These are phyloP conservation scores for Tolypocladium nubicola DNA, from an alignment of 2,329 filamentous ascomycete species.

Conservation along the genomic window DNA sequence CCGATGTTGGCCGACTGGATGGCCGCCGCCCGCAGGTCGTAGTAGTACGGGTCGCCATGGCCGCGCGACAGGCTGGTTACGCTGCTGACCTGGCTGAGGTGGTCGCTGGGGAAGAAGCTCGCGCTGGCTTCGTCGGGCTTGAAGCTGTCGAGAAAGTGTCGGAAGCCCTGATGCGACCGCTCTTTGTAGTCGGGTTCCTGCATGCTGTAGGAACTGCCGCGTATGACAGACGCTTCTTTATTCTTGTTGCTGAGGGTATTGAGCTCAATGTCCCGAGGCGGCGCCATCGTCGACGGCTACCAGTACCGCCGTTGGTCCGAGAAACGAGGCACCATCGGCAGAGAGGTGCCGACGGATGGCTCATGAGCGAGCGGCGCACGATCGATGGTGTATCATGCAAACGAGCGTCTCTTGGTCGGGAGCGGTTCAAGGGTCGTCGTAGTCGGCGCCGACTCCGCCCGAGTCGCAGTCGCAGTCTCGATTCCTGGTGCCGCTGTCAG, in stretches of 20 bases:
- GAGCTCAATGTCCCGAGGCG: constrained; percentile 38
- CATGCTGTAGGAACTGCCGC: constrained; percentile 40
- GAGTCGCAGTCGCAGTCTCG: not conserved
- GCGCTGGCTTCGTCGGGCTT: constrained; percentile 42
- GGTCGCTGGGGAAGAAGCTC: constrained; percentile 34
- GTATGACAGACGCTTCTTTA: constrained; percentile 46
- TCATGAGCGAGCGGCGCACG: not conserved
- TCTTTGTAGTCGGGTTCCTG: constrained; percentile 37
- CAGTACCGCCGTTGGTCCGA: not conserved
- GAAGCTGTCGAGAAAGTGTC: constrained; percentile 51
- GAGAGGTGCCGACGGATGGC: not conserved
- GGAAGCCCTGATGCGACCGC: constrained; percentile 20
- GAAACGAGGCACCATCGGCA: not conserved
- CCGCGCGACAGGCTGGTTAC: not conserved
- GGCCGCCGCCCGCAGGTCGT: constrained; percentile 46
- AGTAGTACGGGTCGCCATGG: constrained; percentile 33
- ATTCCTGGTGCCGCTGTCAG: too few relatives aligned
- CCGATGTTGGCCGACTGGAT: constrained; percentile 67
- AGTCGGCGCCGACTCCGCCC: not conserved
- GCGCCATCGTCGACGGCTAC: constrained; percentile 19
- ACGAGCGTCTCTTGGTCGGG: not conserved
- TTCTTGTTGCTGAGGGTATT: constrained; percentile 45
- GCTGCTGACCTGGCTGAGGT: constrained; percentile 24
- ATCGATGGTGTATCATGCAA: not conserved
- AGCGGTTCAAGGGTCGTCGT: not conserved